Base-by-base conservation (phyloP, 73 alveolate species). In the Paramecium tetraurelia region DNA sequence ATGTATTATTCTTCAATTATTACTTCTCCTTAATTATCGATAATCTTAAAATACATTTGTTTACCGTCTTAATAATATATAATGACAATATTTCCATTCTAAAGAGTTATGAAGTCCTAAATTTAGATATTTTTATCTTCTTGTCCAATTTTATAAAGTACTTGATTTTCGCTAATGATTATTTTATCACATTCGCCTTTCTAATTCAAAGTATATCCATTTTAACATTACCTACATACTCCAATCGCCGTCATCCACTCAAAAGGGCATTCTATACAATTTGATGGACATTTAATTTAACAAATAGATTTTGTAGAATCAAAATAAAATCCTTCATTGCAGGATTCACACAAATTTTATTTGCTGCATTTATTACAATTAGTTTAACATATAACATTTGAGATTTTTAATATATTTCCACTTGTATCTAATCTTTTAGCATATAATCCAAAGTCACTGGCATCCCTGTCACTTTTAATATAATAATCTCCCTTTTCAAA, bases 361-460 rank as follows among this genome's bases (percentile, higher is more conserved):
- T 63, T 63, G 7, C 84, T 63, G 46, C 84, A 63, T 63, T 63
- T 11, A 63, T 63, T 63, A 63, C 84, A 63, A 63, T 63, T 63
- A 31, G 12, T 63, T 27, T 63, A 63, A 41, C 84, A 63, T 12
- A 63, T 14, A 2, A 63, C 46, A 63, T 33, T 63, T 31, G 46
- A 31, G 9, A 63, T 63, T 31, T 27, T 27, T 63, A 31, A 63
- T 31, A 63, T 33, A 27, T 27, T 31, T 27, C 84, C 84, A 12
- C 10, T 63, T 63, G 41, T 63, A 1, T 63, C 46, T 31, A 31
- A 18, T 63, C 84, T 63, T 63, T 63, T 63, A 63, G 46, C 84
- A 63, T 63, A 63, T 63, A 63, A 63, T 3, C 84, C 84, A 16
- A 0, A 27, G 14, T 33, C 29, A 27, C 1, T 0, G 7, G 22